Evolutionary conservation across 768 basidiomycete species (phyloP), one percentile per base, ranked within the genome.

Genomic region (Agaricus blazei): DNA sequence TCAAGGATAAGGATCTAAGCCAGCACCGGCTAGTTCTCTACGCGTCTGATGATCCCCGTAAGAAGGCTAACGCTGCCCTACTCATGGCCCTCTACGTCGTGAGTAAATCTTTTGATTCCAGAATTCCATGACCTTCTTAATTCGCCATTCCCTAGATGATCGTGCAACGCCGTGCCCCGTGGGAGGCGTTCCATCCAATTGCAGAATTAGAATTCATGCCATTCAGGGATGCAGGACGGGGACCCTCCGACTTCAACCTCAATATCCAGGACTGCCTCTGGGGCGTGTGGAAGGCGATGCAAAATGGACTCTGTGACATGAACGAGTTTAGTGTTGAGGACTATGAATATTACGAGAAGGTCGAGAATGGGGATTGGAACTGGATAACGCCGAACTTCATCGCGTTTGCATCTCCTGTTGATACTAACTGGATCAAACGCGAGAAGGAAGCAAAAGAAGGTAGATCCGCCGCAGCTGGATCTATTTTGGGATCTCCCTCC

Each of bases 341-440:
- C 59, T 98, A 98, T 67, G 92, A 94, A 68, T 88, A 76, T 67
- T 96, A 94, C 68, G 95, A 98, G 67, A 94, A 94, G 70, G 93
- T 95, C 42, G 92, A 93, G 70, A 93, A 93, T 64, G 90, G 91
- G 12, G 93, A 95, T 68, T 94, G 93, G 89, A 96, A 96, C 65
- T 95, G 91, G 91, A 79, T 93, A 70, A 92, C 91, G 0, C 90
- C 91, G 1, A 81, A 88, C 59, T 93, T 94, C 64, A 88, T 98
- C 62, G 93, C 95, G 9, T 96, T 98, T 63, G 95, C 95, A 3
- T 94, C 92, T 0, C 95, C 94, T 0, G 82, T 91, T 59, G 92
- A 96, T 65, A 74, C 82, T 0, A 74, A 75, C 38, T 95, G 88
- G 83, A 77, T 93, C 62, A 92, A 92, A 71, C 78, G 72, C 45